These are phyloP conservation scores for Fusarium pseudoanthophilum DNA, from an alignment of 2,329 filamentous ascomycete genomes.

Conservation along the genomic window DNA sequence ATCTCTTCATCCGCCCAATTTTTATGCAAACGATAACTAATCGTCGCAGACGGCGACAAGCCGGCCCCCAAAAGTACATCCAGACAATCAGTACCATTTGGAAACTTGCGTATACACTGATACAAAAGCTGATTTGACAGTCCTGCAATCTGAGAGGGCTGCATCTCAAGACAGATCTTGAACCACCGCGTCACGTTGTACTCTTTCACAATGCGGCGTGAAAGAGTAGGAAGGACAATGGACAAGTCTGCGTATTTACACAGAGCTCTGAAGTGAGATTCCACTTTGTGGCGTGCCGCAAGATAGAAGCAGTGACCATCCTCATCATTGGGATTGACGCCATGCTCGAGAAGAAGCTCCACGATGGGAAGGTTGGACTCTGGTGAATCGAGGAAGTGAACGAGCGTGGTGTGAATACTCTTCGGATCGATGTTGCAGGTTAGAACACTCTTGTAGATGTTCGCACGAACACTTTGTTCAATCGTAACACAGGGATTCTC, in stretches of 20 bases:
- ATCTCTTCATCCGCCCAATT: not conserved
- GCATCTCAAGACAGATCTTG: not conserved
- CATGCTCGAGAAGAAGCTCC: constrained; percentile 8
- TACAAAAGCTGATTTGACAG: not conserved
- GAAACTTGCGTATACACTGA: constrained; percentile 17
- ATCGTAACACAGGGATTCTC: not conserved
- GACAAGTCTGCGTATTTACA: constrained; percentile 1
- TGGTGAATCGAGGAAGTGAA: not conserved
- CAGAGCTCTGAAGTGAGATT: not conserved
- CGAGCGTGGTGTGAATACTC: not conserved
- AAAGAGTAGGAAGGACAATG: not conserved
- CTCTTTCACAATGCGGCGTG: not conserved
- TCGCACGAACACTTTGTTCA: not conserved
- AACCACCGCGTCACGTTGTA: not conserved
- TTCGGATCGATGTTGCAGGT: not conserved
- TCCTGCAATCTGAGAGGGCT: not conserved
- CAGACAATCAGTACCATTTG: not conserved
- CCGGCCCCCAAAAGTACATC: not conserved
- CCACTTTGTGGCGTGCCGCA: not conserved
- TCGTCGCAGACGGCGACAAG: not conserved
- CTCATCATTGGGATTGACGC: constrained; percentile 5
- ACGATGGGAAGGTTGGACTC: not conserved
- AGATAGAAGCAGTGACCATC: constrained; percentile 11
- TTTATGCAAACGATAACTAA: not conserved
- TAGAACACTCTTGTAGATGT: constrained; percentile 9